phyloP scores from a whole-genome alignment of 306 rosid genomes.

The Datisca glomerata region DNA sequence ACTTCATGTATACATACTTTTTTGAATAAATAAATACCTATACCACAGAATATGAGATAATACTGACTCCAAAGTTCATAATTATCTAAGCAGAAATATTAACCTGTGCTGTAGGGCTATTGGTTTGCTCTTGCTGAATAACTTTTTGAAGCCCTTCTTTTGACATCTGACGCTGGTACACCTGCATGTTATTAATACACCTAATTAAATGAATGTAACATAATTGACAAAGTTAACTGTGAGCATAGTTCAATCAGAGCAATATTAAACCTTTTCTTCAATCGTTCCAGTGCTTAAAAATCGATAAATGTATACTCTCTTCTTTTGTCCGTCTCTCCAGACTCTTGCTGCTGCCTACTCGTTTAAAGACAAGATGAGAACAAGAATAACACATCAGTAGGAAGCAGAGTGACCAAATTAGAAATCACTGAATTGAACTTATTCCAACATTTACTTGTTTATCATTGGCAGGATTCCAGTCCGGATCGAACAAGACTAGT shows the following conservation, averaged over 20 bases:
- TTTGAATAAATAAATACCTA: background rate
- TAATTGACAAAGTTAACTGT: slow-evolving; percentile 11
- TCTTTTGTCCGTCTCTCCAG: slow-evolving; percentile 99
- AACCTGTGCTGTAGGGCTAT: slow-evolving; percentile 49
- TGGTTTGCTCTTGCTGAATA: slow-evolving; percentile 73
- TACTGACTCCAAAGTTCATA: too few relatives aligned
- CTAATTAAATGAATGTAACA: slow-evolving; percentile 5
- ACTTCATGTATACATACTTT: slow-evolving; percentile 8
- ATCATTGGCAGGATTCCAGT: slow-evolving; percentile 98
- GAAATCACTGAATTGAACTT: background rate
- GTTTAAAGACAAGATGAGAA: slow-evolving; percentile 12
- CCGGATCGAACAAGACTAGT: slow-evolving; percentile 89
- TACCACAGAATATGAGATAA: too few relatives aligned
- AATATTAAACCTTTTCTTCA: slow-evolving; percentile 77
- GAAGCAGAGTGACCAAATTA: slow-evolving; percentile 7
- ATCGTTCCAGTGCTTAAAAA: slow-evolving; percentile 90
- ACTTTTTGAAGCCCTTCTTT: slow-evolving; percentile 98
- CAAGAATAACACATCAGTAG: slow-evolving; percentile 13
- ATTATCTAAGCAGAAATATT: slow-evolving; percentile 14
- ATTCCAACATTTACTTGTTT: slow-evolving; percentile 51
- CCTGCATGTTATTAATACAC: slow-evolving; percentile 29
- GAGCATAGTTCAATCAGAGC: background rate
- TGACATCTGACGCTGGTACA: slow-evolving; percentile 97
- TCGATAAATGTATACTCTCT: slow-evolving; percentile 85
- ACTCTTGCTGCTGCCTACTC: slow-evolving; percentile 96